A percentile compares a stretch with the other conserved stretches of the same genome.
Conservation (phyloP, 2,329 filamentous ascomycete genomes). For the Blumeria hordei region DNA sequence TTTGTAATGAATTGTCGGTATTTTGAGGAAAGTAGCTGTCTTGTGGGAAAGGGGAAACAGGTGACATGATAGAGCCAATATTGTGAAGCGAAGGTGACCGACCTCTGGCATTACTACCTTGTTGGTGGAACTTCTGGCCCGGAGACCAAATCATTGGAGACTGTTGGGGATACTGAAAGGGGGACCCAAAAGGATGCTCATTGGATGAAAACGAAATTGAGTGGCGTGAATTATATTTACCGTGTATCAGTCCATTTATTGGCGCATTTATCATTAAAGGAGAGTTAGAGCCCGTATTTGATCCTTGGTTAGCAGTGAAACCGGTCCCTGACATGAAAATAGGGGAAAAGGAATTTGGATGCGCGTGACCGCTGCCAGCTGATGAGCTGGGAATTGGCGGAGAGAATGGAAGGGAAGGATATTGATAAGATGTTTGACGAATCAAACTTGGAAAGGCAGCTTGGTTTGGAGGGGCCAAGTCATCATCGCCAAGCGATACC, state of each 20-base stretch:
- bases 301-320: constrained; percentile 35
- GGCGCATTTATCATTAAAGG: constrained; percentile 28
- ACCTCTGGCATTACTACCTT: constrained; percentile 24
- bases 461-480: constrained; percentile 35
- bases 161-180: constrained; percentile 41
- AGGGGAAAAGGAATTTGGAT: constrained; percentile 28
- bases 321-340: constrained; percentile 34
- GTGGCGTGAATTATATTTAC: constrained; percentile 43
- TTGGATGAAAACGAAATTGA: constrained; percentile 42
- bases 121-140: constrained; percentile 27
- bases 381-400: constrained; percentile 64
- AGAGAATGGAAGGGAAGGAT: constrained; percentile 56
- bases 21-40: constrained; percentile 16
- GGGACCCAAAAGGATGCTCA: constrained; percentile 33
- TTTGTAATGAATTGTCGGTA: constrained; percentile 18
- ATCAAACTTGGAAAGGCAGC: constrained; percentile 31
- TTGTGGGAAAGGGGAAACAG: constrained; percentile 33
- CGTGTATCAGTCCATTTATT: constrained; percentile 30
- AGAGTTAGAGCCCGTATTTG: constrained; percentile 40
- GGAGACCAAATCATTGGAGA: constrained; percentile 34
- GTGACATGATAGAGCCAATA: constrained; percentile 32
- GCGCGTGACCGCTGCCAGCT: constrained; percentile 42
- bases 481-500: constrained; percentile 56
- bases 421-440: constrained; percentile 45
- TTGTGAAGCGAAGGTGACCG: constrained; percentile 40